Percentiles rank a stretch among this genome's conserved stretches.
phyloP scores from a whole-genome alignment of 2,329 filamentous ascomycete species.

The Sclerotinia trifoliorum region DNA sequence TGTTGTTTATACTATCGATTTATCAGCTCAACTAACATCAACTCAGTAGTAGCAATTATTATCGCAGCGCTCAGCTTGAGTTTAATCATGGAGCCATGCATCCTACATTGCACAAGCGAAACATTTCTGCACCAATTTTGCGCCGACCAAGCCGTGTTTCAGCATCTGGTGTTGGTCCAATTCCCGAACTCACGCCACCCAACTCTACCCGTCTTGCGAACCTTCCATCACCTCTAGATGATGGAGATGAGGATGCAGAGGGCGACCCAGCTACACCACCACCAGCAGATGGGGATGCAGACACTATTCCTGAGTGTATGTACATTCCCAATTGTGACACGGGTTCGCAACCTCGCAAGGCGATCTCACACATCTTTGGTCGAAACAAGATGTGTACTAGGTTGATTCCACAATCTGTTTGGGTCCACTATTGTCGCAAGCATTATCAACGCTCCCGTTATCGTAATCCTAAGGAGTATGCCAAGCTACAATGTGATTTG shows the following conservation, averaged over 20 bases:
- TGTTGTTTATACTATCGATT: neutral
- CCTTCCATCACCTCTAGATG: slow-evolving; percentile 29
- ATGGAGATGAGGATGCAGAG: slow-evolving; percentile 11
- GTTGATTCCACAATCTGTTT: slow-evolving; percentile 65
- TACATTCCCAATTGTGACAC: slow-evolving; percentile 59
- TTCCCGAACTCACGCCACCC: slow-evolving; percentile 34
- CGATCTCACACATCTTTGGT: slow-evolving; percentile 78
- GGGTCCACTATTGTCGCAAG: slow-evolving; percentile 77
- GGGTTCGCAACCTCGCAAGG: slow-evolving; percentile 64
- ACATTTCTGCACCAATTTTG: slow-evolving; percentile 17
- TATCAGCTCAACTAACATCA: neutral
- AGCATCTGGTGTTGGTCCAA: slow-evolving; percentile 21
- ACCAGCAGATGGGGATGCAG: slow-evolving; percentile 21
- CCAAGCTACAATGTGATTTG: slow-evolving; percentile 61
- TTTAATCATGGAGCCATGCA: neutral
- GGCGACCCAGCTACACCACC: slow-evolving; percentile 33
- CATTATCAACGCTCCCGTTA: slow-evolving; percentile 78
- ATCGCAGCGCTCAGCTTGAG: neutral
- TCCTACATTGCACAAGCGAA: slow-evolving; percentile 19
- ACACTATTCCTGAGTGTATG: slow-evolving; percentile 46
- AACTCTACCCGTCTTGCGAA: slow-evolving; percentile 33
- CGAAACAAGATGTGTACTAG: slow-evolving; percentile 78
- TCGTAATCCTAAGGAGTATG: slow-evolving; percentile 61
- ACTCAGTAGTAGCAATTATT: neutral
- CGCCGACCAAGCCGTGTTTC: slow-evolving; percentile 12